Conservation (phyloP, 2,329 filamentous ascomycete genomes). For the Colletotrichum agaves region DNA sequence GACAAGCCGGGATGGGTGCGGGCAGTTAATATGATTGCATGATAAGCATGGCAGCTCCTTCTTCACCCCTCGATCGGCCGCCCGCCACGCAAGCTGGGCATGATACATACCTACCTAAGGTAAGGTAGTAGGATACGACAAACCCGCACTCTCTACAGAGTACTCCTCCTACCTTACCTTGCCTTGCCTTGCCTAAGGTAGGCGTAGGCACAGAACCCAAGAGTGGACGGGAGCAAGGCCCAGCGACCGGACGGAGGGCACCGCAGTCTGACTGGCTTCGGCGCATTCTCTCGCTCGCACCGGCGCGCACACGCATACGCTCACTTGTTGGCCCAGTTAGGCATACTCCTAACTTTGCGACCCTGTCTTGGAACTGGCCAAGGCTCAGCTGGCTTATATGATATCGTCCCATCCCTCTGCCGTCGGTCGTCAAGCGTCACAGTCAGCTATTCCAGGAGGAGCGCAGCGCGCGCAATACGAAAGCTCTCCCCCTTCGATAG, state of each 20-base stretch:
- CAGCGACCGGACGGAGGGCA: constrained; percentile 15
- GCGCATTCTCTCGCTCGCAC: constrained; percentile 21
- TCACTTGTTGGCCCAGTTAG: constrained; percentile 3
- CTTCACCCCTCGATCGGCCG: constrained; percentile 41
- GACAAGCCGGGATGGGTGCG: constrained; percentile 29
- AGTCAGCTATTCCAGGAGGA: neutral
- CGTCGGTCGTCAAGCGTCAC: neutral
- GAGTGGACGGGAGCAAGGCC: neutral
- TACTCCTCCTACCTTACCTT: too few relatives aligned
- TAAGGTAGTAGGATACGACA: neutral
- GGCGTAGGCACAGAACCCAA: constrained; percentile 4
- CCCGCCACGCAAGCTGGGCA: constrained; percentile 44
- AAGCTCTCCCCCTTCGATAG: constrained; percentile 21
- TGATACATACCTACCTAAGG: neutral
- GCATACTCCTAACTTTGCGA: constrained; percentile 13
- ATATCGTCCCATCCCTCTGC: neutral
- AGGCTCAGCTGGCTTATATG: constrained; percentile 16
- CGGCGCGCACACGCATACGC: neutral
- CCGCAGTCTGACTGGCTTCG: constrained; percentile 31
- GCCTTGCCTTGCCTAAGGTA: too few relatives aligned
- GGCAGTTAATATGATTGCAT: constrained; percentile 32
- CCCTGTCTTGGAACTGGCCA: constrained; percentile 16
- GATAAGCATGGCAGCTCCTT: constrained; percentile 42
- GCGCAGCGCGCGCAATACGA: constrained; percentile 1
- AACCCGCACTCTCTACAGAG: constrained; percentile 25